Percentiles rank a stretch among this genome's conserved stretches.
Conservation (phyloP, 2,329 filamentous ascomycete species). For the Berkeleyomyces rouxiae region DNA sequence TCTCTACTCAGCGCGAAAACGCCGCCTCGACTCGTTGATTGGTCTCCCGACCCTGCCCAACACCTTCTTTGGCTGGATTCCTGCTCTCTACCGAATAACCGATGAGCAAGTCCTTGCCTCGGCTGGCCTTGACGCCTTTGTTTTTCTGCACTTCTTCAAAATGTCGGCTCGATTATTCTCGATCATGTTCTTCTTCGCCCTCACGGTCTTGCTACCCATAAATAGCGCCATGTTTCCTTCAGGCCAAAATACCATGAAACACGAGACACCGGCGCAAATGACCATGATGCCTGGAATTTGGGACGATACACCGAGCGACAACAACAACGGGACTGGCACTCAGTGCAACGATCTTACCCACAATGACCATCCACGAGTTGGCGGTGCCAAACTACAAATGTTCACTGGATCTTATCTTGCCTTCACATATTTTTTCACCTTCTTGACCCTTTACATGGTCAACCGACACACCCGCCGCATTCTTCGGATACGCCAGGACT, state of each 20-base stretch:
- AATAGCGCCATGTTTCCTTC: constrained; percentile 45
- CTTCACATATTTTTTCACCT: constrained; percentile 90
- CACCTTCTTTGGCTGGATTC: constrained; percentile 85
- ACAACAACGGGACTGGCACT: constrained; percentile 9
- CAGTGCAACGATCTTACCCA: constrained; percentile 19
- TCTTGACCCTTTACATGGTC: constrained; percentile 65
- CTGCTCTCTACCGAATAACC: constrained; percentile 64
- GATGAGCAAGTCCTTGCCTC: constrained; percentile 82
- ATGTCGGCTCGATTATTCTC: constrained; percentile 77
- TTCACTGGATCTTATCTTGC: constrained; percentile 86
- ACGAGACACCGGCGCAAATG: neutral
- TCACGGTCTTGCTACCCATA: constrained; percentile 68
- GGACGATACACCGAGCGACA: constrained; percentile 5
- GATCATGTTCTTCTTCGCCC: constrained; percentile 65
- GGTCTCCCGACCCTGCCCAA: constrained; percentile 65
- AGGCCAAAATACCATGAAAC: constrained; percentile 1
- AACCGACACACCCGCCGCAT: constrained; percentile 70
- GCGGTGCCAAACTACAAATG: constrained; percentile 15
- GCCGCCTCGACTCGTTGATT: constrained; percentile 42
- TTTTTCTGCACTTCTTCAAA: constrained; percentile 90
- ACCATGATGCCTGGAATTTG: neutral
- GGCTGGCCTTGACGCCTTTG: constrained; percentile 86
- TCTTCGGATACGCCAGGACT: constrained; percentile 73
- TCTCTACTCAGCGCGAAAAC: constrained; percentile 78
- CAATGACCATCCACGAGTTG: constrained; percentile 14